These are phyloP conservation scores for Scheffersomyces segobiensis DNA, from an alignment of 1,139 yeast genomes.

Conservation along the genomic window DNA sequence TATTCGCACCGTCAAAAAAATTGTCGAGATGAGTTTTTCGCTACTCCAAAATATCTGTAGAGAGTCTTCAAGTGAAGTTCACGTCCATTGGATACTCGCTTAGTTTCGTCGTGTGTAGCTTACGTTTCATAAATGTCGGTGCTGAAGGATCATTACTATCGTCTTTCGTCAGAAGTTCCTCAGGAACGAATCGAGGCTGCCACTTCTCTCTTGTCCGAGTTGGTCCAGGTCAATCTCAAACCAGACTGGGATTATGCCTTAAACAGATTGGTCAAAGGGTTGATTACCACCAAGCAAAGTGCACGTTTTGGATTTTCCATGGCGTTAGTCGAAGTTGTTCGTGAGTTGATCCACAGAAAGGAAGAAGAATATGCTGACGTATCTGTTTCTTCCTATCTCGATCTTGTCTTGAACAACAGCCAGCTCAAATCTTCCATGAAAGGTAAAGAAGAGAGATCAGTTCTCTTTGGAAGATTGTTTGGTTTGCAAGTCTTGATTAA, in stretches of 20 bases:
- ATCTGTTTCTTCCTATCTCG: conserved; percentile 39
- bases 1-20: neutral
- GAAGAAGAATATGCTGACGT: conserved; percentile 28
- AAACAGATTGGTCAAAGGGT: conserved; percentile 74
- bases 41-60: neutral
- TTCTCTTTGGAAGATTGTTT: conserved; percentile 79
- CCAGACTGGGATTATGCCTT: conserved; percentile 83
- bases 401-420: conserved; percentile 43
- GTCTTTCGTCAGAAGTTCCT: conserved; percentile 75
- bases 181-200: conserved; percentile 76
- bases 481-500: conserved; percentile 78
- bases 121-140: conserved; percentile 39
- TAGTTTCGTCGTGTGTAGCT: neutral
- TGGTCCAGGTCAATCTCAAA: conserved; percentile 41
- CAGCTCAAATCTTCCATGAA: conserved; percentile 53
- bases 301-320: conserved; percentile 88
- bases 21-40: neutral
- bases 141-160: conserved; percentile 74
- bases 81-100: neutral
- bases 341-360: conserved; percentile 38
- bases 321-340: conserved; percentile 77
- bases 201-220: conserved; percentile 60
- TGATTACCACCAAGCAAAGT: conserved; percentile 77
- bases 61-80: neutral
- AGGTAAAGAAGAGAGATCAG: conserved; percentile 82